phyloP scores from a whole-genome alignment of 2,329 filamentous ascomycete species.

The Exserohilum rostratum region DNA sequence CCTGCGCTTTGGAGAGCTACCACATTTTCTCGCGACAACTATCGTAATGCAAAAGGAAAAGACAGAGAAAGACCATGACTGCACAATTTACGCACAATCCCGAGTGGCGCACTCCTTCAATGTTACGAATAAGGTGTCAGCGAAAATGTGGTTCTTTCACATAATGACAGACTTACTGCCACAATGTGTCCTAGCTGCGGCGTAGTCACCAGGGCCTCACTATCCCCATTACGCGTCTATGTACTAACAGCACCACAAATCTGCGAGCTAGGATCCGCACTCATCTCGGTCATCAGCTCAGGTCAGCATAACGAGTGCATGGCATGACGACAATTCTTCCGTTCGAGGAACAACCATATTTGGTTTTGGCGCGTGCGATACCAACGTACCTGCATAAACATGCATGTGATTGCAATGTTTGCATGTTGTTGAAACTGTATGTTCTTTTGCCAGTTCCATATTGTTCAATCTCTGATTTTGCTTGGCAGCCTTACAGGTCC shows the following conservation, averaged over 20 bases:
- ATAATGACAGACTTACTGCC: not conserved
- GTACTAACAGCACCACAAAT: not conserved
- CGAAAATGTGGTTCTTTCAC: not conserved
- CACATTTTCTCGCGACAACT: not conserved
- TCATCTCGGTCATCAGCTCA: not conserved
- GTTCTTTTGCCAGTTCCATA: not conserved
- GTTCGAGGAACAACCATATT: not conserved
- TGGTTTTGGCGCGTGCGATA: not conserved
- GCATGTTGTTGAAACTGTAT: not conserved
- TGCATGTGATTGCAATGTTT: not conserved
- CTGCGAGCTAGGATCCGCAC: not conserved
- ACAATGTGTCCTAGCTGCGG: slow-evolving; percentile 1
- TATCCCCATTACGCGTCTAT: not conserved
- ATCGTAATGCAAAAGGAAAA: not conserved
- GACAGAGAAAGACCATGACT: not conserved
- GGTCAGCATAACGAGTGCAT: not conserved
- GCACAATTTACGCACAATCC: not conserved
- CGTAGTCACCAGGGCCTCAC: not conserved
- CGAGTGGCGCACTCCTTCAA: not conserved
- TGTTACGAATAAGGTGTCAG: not conserved
- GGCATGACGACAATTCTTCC: not conserved
- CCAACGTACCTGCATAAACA: not conserved
- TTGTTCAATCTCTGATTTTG: not conserved
- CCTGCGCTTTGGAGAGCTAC: not conserved
- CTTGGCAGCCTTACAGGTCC: not conserved